These are phyloP conservation scores for Setaria viridis DNA, from an alignment of 202 grass and related monocot species.

Conservation along the genomic window DNA sequence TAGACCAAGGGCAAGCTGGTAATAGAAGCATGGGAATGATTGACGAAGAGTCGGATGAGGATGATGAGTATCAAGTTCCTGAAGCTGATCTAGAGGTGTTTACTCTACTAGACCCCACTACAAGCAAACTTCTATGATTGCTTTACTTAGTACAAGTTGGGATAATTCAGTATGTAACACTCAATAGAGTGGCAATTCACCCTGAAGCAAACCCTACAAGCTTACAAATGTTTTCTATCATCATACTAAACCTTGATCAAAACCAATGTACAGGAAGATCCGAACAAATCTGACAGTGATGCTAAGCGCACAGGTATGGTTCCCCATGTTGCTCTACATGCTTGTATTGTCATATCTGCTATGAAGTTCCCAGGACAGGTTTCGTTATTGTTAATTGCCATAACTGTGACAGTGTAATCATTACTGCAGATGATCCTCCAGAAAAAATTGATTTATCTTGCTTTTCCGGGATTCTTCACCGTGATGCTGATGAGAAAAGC, in stretches of 20 bases:
- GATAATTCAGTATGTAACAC: neutral
- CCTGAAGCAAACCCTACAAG: neutral
- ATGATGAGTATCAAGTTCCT: slow-evolving; percentile 86
- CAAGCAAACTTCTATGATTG: neutral
- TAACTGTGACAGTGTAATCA: neutral
- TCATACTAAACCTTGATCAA: slow-evolving; percentile 41
- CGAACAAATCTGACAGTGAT: slow-evolving; percentile 53
- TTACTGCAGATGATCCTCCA: slow-evolving; percentile 54
- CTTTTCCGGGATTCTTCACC: slow-evolving; percentile 73
- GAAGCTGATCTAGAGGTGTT: slow-evolving; percentile 71
- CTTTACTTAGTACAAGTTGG: slow-evolving; percentile 16
- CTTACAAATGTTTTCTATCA: neutral
- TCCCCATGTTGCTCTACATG: neutral
- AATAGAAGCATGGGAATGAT: slow-evolving; percentile 58
- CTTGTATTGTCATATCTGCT: slow-evolving; percentile 26
- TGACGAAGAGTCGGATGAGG: slow-evolving; percentile 90
- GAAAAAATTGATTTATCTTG: slow-evolving; percentile 74
- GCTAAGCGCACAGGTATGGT: slow-evolving; percentile 68
- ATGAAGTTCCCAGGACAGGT: neutral
- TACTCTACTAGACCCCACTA: neutral
- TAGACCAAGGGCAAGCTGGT: slow-evolving; percentile 41
- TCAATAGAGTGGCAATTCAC: neutral
- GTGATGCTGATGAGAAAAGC: slow-evolving; percentile 68
- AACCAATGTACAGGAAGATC: slow-evolving; percentile 56
- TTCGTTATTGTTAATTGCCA: slow-evolving; percentile 26